phyloP scores from a whole-genome alignment of 345 rosid genomes.

The Barbarea vulgaris region DNA sequence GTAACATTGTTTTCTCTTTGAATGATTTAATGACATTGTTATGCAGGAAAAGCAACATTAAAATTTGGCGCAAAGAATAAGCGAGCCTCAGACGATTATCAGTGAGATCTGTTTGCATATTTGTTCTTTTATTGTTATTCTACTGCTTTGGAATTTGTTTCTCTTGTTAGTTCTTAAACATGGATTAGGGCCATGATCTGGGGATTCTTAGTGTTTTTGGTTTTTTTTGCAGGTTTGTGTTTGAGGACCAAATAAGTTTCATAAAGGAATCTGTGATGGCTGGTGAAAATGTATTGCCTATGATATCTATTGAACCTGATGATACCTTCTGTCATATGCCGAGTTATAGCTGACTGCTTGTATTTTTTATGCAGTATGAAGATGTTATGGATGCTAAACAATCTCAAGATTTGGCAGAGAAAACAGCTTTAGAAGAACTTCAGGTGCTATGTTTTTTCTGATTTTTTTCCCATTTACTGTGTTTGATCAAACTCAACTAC shows the following conservation, averaged over 20 bases:
- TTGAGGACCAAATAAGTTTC: constrained; percentile 95
- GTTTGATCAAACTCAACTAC: constrained; percentile 12
- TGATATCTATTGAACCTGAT: constrained; percentile 15
- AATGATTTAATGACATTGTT: constrained; percentile 22
- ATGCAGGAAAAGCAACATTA: constrained; percentile 80
- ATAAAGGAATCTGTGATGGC: constrained; percentile 79
- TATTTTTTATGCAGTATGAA: constrained; percentile 54
- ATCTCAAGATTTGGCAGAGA: constrained; percentile 49
- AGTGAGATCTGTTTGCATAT: constrained; percentile 50
- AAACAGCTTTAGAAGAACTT: constrained; percentile 78
- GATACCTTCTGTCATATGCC: constrained; percentile 16
- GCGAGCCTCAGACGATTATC: constrained; percentile 66
- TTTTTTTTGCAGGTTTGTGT: constrained; percentile 61
- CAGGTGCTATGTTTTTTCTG: constrained; percentile 52
- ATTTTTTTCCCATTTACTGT: not conserved
- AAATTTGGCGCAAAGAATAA: constrained; percentile 86
- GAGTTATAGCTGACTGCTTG: constrained; percentile 16
- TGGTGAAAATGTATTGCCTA: constrained; percentile 73
- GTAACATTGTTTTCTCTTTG: constrained; percentile 18
- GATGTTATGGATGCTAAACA: constrained; percentile 44
- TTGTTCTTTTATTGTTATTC: constrained; percentile 12
- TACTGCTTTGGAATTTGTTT: constrained; percentile 5
- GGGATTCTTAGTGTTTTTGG: not conserved
- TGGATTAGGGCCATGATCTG: constrained; percentile 16
- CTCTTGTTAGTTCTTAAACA: constrained; percentile 8